These are phyloP conservation scores for Chondrostereum purpureum DNA, from an alignment of 1,284 basidiomycete genomes.

Conservation along the genomic window DNA sequence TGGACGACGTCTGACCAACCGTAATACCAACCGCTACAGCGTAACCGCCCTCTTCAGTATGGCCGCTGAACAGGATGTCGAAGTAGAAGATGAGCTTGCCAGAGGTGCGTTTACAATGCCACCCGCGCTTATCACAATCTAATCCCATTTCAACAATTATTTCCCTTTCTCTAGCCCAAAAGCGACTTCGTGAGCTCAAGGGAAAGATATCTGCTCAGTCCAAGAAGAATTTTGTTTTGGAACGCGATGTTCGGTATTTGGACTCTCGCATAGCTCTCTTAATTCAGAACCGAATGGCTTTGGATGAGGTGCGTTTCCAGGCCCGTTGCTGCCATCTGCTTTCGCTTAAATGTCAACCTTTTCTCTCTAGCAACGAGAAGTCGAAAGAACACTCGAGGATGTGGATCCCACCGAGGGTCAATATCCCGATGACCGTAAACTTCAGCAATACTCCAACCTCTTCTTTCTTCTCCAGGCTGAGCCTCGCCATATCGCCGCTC, in stretches of 20 bases:
- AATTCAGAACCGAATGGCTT: slow-evolving; percentile 97
- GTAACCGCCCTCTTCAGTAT: slow-evolving; percentile 96
- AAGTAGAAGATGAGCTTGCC: slow-evolving; percentile 96
- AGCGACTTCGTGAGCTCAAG: slow-evolving; percentile 92
- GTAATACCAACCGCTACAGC: slow-evolving; percentile 95
- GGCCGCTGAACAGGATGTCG: slow-evolving; percentile 97
- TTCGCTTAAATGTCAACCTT: slow-evolving; percentile 4
- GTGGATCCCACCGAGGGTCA: slow-evolving; percentile 85
- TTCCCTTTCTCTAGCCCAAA: slow-evolving; percentile 63
- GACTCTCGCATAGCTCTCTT: slow-evolving; percentile 96
- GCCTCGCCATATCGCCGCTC: slow-evolving; percentile 91
- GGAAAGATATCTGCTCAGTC: slow-evolving; percentile 96
- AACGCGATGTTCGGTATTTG: slow-evolving; percentile 96
- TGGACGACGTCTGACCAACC: slow-evolving; percentile 70
- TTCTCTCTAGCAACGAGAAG: slow-evolving; percentile 73
- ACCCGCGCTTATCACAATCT: not conserved
- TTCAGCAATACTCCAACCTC: slow-evolving; percentile 95
- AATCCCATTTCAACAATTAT: not conserved
- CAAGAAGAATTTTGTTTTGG: slow-evolving; percentile 99
- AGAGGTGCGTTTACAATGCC: slow-evolving; percentile 75
- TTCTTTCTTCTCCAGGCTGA: slow-evolving; percentile 99
- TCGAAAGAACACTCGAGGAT: slow-evolving; percentile 91
- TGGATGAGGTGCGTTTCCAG: slow-evolving; percentile 82
- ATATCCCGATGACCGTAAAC: slow-evolving; percentile 88
- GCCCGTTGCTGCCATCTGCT: not conserved